Evolutionary conservation across 768 basidiomycete species (phyloP), one percentile per base, ranked within the genome.

Genomic region (Rhizopogon vinicolor): DNA sequence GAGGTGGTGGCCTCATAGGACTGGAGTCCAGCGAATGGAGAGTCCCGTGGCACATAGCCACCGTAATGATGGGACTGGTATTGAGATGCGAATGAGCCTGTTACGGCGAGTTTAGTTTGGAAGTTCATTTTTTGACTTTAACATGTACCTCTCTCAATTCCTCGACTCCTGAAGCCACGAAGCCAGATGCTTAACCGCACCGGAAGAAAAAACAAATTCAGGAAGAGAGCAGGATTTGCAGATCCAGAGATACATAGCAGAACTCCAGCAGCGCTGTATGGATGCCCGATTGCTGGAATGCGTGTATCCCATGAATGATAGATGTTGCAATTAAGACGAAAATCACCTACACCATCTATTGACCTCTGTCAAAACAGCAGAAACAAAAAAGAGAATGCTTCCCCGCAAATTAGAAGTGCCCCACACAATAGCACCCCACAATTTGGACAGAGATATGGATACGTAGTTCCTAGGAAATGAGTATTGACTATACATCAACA

Each of bases 51-150:
- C 7, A 58, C 39, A 37, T 51, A 50, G 9, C 57, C 57, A 25
- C 31, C 56, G 8, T 51, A 44, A 25, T 10, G 13, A 25, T 9
- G 13, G 31, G 54, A 49, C 48, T 55, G 57, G 35, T 55, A 58
- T 14, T 25, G 40, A 1, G 57, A 51, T 43, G 57, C 57, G 10
- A 44, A 9, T 3, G 57, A 51, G 18, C 22, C 57, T 58, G 10
- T 16, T 1, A 16, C 7, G 14, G 14, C 16, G 50, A 14, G 31
- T n/a, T 28, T 41, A 51, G 19, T 33, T 18, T 25, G 16, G 19
- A 39, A n/a, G 14, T 1, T 16, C n/a, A 25, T 8, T 7, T 7
- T 10, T 0, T 19, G 7, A 31, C 7, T 31, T 31, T 31, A 7
- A 46, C 19, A 8, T 19, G 35, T 29, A 54, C 53, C 37, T 54